Percentiles rank a stretch among this genome's conserved stretches.
Evolutionary conservation across 768 basidiomycete genomes (phyloP).

Genomic region (Sistotremastrum niveocremeum): DNA sequence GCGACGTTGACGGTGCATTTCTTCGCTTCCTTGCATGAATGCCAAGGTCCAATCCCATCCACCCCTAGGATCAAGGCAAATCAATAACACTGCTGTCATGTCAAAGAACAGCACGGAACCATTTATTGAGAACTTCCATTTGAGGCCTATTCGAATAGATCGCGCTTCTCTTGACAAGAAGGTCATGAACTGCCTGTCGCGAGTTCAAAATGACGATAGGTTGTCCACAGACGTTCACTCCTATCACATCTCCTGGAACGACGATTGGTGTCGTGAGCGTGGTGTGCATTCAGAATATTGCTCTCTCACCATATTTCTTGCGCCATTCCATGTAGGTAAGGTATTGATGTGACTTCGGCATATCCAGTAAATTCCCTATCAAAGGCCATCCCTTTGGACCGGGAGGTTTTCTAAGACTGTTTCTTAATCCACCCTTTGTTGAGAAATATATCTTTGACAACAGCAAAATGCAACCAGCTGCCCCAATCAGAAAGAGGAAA

Average conservation of each 20-base stretch:
- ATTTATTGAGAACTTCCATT: background rate
- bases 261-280: background rate
- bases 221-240: conserved; percentile 2
- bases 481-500: no score
- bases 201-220: conserved; percentile 9
- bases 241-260: conserved; percentile 3
- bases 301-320: conserved; percentile 3
- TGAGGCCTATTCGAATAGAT: conserved; percentile 8
- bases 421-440: no score
- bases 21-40: no score
- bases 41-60: no score
- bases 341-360: background rate
- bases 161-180: conserved; percentile 4
- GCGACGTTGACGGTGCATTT: no score
- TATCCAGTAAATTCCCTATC: conserved; percentile 8
- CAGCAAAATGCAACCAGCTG: no score
- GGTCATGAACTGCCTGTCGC: conserved; percentile 4
- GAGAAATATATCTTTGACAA: no score
- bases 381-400: conserved; percentile 10
- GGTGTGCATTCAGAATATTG: no score
- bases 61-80: background rate
- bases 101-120: background rate
- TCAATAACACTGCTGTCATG: background rate
- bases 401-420: conserved; percentile 2
- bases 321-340: conserved; percentile 5